Base-by-base conservation (phyloP, 148 eudicot genomes). In the Rhododendron kiyosumense region DNA sequence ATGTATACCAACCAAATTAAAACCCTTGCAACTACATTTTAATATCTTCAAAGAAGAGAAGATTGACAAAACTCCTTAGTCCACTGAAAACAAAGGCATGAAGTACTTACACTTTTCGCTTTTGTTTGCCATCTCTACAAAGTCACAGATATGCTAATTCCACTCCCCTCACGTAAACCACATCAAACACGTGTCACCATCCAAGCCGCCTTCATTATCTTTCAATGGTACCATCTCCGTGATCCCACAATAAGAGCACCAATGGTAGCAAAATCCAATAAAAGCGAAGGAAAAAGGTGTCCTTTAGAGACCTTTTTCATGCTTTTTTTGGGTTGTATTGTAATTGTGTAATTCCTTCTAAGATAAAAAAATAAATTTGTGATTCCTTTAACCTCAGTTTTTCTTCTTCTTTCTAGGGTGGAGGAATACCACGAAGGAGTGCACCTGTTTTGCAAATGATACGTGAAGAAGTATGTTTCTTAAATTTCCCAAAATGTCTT, bases 401-500 rank as follows among this genome's bases (percentile, higher is more conserved):
- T 30, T 34, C 78, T 83, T 30, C 79, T 61, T 63, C 67, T 41
- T 61, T 86, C 76, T 69, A 97, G 99, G 99, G 99, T 85, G 96
- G 94, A 87, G 99, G 99, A 75, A 94, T 97, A 85, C 86, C 99
- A 2, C 89, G 99, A 84, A 94, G 99, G 87, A 95, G 93, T 90
- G 99, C 99, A 30, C 99, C 99, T 52, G 79, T 91, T 84, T 88
- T 97, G 86, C 93, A 95, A 88, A 89, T 81, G 91, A 93, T 97
- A 28, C 99, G 99, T 34, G 99, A 95, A 89, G 96, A 97, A 89
- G 99, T 97, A 94, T 87, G 93, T 45, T 83, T 86, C 85, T 83
- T 32, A 48, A 88, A 86, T 69, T 28, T 65, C 20, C 49, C 84
- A 45, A 49, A 28, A 22, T 49, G 84, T 73, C 38, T 32, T 43